Conservation (phyloP, 2,329 filamentous ascomycete genomes). For the Helicocarpus griseus region DNA sequence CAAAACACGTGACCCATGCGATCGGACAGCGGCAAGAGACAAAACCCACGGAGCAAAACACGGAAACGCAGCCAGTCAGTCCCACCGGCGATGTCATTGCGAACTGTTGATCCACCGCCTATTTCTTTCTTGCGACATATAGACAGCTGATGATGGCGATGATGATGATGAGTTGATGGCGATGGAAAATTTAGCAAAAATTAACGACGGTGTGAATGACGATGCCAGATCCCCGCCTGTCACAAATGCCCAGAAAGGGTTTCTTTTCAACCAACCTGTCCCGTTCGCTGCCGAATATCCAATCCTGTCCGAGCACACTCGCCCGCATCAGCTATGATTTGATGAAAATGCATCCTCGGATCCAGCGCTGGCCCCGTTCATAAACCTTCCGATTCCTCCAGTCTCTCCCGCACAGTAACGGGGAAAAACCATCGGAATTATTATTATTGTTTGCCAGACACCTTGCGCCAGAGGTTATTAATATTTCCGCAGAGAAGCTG, state of each 20-base stretch:
- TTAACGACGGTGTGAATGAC: too few species aligned
- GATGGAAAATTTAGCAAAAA: too few species aligned
- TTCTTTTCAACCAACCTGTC: background rate
- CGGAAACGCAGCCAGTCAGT: background rate
- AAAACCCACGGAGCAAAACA: background rate
- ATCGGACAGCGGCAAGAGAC: background rate
- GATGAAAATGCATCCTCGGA: too few species aligned
- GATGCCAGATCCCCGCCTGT: background rate
- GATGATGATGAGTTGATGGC: too few species aligned
- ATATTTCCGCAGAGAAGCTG: background rate
- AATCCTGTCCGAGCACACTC: background rate
- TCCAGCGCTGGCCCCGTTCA: background rate
- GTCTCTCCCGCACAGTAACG: background rate
- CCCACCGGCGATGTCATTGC: background rate
- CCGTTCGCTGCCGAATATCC: conserved; percentile 5
- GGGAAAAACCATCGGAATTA: background rate
- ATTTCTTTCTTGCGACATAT: too few species aligned
- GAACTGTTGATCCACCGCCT: too few species aligned
- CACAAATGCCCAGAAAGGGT: too few species aligned
- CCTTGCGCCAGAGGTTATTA: too few species aligned
- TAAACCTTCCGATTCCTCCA: background rate
- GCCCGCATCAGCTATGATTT: background rate
- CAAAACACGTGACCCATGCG: conserved; percentile 22
- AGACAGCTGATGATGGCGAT: too few species aligned
- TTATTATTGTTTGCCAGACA: too few species aligned